These are phyloP conservation scores for Xylariaceae sp. DNA, from an alignment of 2,329 filamentous ascomycete genomes.

Conservation along the genomic window DNA sequence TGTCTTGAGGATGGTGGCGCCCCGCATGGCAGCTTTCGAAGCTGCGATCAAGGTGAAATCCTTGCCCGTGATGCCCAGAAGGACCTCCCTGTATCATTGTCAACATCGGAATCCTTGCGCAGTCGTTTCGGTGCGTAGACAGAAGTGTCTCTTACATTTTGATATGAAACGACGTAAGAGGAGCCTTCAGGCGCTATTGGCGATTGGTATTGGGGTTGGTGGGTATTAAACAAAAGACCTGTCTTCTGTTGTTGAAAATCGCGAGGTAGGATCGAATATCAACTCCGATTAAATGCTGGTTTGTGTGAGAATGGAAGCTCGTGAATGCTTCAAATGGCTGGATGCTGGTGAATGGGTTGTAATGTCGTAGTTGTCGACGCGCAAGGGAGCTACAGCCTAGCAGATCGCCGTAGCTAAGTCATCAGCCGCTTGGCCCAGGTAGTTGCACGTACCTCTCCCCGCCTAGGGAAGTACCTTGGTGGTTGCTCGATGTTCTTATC, in stretches of 20 bases:
- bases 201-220: background rate
- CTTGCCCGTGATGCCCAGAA: slow-evolving; percentile 96
- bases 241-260: background rate
- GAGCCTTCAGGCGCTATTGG: slow-evolving; percentile 1
- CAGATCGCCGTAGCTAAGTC: slow-evolving; percentile 3
- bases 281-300: background rate
- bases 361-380: slow-evolving; percentile 26
- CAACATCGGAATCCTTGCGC: background rate
- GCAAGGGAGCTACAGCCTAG: slow-evolving; percentile 43
- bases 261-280: background rate
- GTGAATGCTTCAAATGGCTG: slow-evolving; percentile 2
- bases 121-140: background rate
- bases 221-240: background rate
- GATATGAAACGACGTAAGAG: slow-evolving; percentile 9
- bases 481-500: background rate
- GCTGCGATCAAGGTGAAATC: slow-evolving; percentile 98
- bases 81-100: slow-evolving; percentile 71
- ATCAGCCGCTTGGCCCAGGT: slow-evolving; percentile 19
- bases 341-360: slow-evolving; percentile 6
- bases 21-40: slow-evolving; percentile 97
- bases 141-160: slow-evolving; percentile 16
- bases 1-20: slow-evolving; percentile 90
- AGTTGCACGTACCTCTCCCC: background rate
- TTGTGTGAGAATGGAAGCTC: slow-evolving; percentile 3
- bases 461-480: background rate